These are phyloP conservation scores for Naganishia cerealis DNA, from an alignment of 1,284 basidiomycete genomes.

Conservation along the genomic window DNA sequence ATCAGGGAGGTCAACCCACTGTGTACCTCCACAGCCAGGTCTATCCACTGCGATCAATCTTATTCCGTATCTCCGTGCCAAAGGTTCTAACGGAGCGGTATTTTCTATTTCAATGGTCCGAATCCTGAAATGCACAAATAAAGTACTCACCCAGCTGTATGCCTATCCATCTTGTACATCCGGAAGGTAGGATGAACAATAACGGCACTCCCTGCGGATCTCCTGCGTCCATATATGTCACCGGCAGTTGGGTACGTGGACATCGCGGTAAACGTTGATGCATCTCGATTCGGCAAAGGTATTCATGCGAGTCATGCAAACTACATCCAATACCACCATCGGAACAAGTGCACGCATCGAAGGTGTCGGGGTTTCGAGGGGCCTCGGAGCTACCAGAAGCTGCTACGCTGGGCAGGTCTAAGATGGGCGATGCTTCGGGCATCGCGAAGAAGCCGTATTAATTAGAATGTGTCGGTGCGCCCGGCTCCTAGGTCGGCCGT, in stretches of 20 bases:
- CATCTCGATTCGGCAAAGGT: constrained; percentile 13
- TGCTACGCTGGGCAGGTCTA: constrained; percentile 9
- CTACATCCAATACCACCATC: constrained; percentile 7
- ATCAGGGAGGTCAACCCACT: constrained; percentile 41
- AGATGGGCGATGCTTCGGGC: not conserved
- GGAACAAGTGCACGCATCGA: constrained; percentile 15
- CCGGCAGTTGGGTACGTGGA: constrained; percentile 43
- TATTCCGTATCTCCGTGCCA: constrained; percentile 43
- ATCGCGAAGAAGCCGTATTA: not conserved
- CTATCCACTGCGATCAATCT: constrained; percentile 49
- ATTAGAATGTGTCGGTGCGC: not conserved
- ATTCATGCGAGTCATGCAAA: constrained; percentile 9
- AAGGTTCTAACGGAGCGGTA: constrained; percentile 40
- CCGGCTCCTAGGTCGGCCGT: not conserved
- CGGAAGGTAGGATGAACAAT: constrained; percentile 46
- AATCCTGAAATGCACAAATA: not conserved
- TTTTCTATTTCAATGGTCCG: not conserved
- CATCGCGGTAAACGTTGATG: constrained; percentile 35
- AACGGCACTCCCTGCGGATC: constrained; percentile 46
- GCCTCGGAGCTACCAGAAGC: not conserved
- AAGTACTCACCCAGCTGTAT: constrained; percentile 45
- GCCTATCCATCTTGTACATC: constrained; percentile 49
- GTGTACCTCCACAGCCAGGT: constrained; percentile 48
- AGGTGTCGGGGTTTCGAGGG: not conserved
- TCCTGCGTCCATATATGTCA: constrained; percentile 48